phyloP scores from a whole-genome alignment of 352 stramenopile species.

The Pythium scleroteichum region DNA sequence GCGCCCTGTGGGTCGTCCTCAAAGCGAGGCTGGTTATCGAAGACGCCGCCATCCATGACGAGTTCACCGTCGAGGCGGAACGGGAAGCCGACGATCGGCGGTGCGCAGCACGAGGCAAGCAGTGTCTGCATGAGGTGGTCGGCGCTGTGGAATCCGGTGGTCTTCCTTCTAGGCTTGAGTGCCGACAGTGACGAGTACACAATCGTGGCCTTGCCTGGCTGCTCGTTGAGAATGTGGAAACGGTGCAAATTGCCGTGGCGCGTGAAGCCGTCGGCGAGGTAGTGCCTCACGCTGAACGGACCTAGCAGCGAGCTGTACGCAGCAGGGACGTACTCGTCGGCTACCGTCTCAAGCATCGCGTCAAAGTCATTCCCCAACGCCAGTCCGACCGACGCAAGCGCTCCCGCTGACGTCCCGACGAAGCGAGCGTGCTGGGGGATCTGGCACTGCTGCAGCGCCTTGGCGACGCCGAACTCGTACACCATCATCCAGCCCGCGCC shows the following conservation, averaged over 20 bases:
- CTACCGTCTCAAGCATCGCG: slow-evolving; percentile 39
- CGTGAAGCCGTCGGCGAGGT: slow-evolving; percentile 43
- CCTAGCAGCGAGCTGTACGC: slow-evolving; percentile 28
- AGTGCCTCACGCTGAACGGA: slow-evolving; percentile 53
- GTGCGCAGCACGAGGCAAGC: slow-evolving; percentile 55
- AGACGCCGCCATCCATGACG: slow-evolving; percentile 57
- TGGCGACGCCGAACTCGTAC: slow-evolving; percentile 44
- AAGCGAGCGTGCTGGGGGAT: neutral
- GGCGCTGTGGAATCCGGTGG: slow-evolving; percentile 38
- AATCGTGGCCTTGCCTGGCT: slow-evolving; percentile 36
- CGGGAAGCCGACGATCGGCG: slow-evolving; percentile 50
- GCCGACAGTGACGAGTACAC: slow-evolving; percentile 60
- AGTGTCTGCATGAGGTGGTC: slow-evolving; percentile 47
- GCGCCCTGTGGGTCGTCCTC: slow-evolving; percentile 17
- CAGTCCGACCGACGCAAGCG: no score
- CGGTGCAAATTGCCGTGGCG: slow-evolving; percentile 32
- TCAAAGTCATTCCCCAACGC: slow-evolving; percentile 46
- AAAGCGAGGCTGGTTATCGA: slow-evolving; percentile 59
- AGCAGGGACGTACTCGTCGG: slow-evolving; percentile 42
- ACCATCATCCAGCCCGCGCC: slow-evolving; percentile 43
- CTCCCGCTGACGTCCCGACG: neutral
- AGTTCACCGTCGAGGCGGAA: slow-evolving; percentile 56
- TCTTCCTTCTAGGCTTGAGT: slow-evolving; percentile 33
- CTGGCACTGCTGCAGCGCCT: neutral
- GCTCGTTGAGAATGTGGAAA: slow-evolving; percentile 33